Conservation (phyloP, 345 rosid species). For the Lenwebbia sp. region DNA sequence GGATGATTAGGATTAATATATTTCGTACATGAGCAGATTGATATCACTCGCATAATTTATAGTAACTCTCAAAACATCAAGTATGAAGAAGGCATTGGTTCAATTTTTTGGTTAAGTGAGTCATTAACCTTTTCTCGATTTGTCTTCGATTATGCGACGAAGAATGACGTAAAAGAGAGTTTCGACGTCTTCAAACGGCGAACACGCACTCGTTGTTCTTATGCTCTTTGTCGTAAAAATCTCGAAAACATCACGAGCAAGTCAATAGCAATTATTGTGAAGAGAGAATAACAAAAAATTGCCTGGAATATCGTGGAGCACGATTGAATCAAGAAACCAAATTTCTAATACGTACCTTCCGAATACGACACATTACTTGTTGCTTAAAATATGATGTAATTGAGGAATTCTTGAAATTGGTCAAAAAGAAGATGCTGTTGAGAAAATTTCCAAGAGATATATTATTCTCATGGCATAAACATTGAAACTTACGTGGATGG, state of each 20-base stretch:
- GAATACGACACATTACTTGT: background rate
- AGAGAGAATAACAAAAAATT: background rate
- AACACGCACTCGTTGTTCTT: background rate
- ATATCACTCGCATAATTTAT: background rate
- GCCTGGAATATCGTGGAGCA: background rate
- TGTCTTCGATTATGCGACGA: background rate
- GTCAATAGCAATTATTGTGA: background rate
- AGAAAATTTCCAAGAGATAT: background rate
- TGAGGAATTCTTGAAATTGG: background rate
- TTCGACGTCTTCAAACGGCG: background rate
- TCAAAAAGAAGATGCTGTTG: background rate
- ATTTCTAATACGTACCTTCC: background rate
- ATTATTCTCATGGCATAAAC: background rate
- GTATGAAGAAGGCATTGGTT: background rate
- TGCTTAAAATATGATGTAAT: background rate
- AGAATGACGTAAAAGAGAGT: background rate
- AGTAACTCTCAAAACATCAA: background rate
- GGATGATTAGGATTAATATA: background rate
- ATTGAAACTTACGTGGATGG: background rate
- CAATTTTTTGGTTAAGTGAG: accelerated
- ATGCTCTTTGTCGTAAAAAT: background rate
- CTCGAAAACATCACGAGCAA: background rate
- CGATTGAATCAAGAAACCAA: background rate
- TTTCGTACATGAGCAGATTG: background rate
- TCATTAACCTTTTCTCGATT: background rate